These are phyloP conservation scores for Nematocida parisii DNA, from an alignment of 371 early-diverging fungal species.

Conservation along the genomic window DNA sequence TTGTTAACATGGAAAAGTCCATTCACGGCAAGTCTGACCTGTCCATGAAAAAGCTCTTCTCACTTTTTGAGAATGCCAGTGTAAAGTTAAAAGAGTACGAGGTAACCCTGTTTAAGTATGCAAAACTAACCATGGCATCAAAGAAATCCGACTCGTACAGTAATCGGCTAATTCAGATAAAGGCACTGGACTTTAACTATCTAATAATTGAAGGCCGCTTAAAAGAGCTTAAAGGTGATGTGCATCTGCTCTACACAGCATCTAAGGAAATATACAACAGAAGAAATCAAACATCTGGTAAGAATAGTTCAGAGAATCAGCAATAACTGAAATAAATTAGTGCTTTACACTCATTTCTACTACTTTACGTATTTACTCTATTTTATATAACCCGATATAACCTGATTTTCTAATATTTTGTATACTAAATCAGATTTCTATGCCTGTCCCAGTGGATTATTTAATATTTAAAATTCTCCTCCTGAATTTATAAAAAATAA, in stretches of 20 bases:
- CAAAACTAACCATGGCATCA: conserved; percentile 4
- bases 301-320: background rate
- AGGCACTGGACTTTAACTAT: conserved; percentile 49
- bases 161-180: conserved; percentile 28
- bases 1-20: conserved; percentile 49
- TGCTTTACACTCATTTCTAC: too few species aligned
- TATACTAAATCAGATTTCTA: too few species aligned
- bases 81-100: conserved; percentile 37
- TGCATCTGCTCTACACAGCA: conserved; percentile 15
- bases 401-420: too few species aligned
- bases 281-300: background rate
- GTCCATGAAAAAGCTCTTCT: conserved; percentile 43
- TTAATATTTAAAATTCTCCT: too few species aligned
- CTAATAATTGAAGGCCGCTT: conserved; percentile 38
- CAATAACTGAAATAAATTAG: background rate
- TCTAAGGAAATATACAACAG: conserved; percentile 41
- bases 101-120: background rate
- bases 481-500: too few species aligned
- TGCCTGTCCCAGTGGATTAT: too few species aligned
- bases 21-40: background rate
- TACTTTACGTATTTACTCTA: too few species aligned
- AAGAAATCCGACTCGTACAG: background rate
- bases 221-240: conserved; percentile 23
- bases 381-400: too few species aligned
- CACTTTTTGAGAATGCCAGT: conserved; percentile 36